Base-by-base conservation (phyloP, 176 grass and related monocot genomes). In the Oryza glaberrima region DNA sequence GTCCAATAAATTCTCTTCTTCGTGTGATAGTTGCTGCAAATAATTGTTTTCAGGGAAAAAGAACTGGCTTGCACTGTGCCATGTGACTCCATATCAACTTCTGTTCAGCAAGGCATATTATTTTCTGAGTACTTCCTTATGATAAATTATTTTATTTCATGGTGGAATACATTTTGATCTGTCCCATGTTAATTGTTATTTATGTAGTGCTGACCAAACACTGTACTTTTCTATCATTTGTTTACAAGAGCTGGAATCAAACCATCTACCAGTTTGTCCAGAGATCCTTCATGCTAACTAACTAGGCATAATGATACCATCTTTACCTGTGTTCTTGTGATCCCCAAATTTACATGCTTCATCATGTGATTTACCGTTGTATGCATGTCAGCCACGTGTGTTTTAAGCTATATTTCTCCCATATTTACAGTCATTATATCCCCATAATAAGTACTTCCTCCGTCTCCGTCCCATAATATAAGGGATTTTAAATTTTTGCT, bases 81-180 rank as follows among this genome's bases (percentile, higher is more conserved):
- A 90, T 87, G 88, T 87, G 88, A 90, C 88, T 69, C 84, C 88
- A 83, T 87, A 87, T 79, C 84, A 80, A 36, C 73, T 75, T 73
- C 79, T 86, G 84, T 75, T 73, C 84, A 81, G 80, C 22, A 78
- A 77, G 78, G 49, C 74, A 41, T 64, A 86, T 87, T 47, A 52
- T 79, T 83, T 67, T 78, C 16, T 1, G 8, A 46, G 73, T 66
- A 78, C 25, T 58, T 46, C 48, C 43, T 5, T 34, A 86, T 70
- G 75, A 87, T 90, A 83, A 87, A 87, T 63, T 90, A 87, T 83
- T 90, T 90, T 90, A 90, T 79, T 83, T 69, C 84, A 51, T 87
- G 69, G 84, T 83, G 84, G 80, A 75, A 87, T 90, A 79, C 69
- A 83, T 86, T 86, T 90, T 79, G 84, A 87, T 83, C 80, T 79